These are phyloP conservation scores for Coniochaeta ligniaria DNA, from an alignment of 2,329 filamentous ascomycete genomes.

Conservation along the genomic window DNA sequence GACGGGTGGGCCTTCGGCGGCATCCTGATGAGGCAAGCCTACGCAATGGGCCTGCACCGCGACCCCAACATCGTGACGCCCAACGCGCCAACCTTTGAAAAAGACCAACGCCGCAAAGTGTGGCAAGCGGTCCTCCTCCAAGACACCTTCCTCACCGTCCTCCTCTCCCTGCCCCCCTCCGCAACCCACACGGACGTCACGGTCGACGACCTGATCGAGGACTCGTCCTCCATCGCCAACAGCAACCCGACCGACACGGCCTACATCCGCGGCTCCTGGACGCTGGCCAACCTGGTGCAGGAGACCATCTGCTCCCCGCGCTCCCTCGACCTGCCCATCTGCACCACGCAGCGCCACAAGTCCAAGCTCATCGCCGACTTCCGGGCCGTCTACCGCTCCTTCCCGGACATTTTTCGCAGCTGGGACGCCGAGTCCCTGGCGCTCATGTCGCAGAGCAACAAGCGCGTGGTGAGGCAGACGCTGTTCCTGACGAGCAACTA, in stretches of 20 bases:
- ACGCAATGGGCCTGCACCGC: slow-evolving; percentile 74
- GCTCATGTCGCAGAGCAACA: slow-evolving; percentile 49
- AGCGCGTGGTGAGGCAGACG: slow-evolving; percentile 64
- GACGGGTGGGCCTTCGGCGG: slow-evolving; percentile 80
- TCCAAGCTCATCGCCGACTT: slow-evolving; percentile 64
- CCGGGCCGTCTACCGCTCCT: slow-evolving; percentile 63
- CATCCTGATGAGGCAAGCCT: slow-evolving; percentile 68
- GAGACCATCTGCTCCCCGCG: slow-evolving; percentile 69
- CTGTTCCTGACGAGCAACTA: slow-evolving; percentile 77
- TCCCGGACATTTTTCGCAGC: slow-evolving; percentile 62
- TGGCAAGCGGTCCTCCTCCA: slow-evolving; percentile 79
- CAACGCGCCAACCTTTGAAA: slow-evolving; percentile 60
- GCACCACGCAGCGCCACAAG: slow-evolving; percentile 60
- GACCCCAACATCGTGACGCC: slow-evolving; percentile 69
- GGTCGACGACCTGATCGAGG: slow-evolving; percentile 65
- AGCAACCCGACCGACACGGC: slow-evolving; percentile 59
- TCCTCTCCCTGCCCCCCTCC: slow-evolving; percentile 69
- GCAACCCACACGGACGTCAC: slow-evolving; percentile 74
- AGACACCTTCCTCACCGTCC: slow-evolving; percentile 73
- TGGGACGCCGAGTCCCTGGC: slow-evolving; percentile 57
- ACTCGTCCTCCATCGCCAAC: slow-evolving; percentile 47
- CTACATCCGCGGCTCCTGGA: slow-evolving; percentile 73
- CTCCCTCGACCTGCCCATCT: slow-evolving; percentile 66
- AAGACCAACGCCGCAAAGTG: slow-evolving; percentile 70
- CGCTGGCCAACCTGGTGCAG: slow-evolving; percentile 70